Base-by-base conservation (phyloP, 768 basidiomycete species). In the Amanita inopinata region DNA sequence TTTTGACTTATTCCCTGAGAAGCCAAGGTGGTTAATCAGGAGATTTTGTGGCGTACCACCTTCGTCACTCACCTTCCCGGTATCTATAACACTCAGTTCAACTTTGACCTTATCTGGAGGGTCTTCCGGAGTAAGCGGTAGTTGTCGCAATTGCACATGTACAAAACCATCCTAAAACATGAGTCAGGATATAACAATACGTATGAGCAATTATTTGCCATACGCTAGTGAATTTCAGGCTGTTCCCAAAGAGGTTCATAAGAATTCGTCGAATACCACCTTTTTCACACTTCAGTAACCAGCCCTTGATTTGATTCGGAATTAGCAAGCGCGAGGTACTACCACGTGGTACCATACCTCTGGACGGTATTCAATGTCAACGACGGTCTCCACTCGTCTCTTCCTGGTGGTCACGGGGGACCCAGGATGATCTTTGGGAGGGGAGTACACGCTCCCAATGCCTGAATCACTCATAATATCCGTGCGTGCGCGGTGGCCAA, bases 181-280 rank as follows among this genome's bases (percentile, higher is more conserved):
- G 19, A 17, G 20, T 30, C n/a, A n/a, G n/a, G 40, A 43, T 12
- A 42, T 36, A 33, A 46, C 24, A 32, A 32, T 12, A 31, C 40
- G 22, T 12, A 38, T 25, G 24, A 18, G 6, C 15, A 15, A 46
- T 33, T 24, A 20, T 33, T 28, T 34, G 9, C 60, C 78, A 22
- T 53, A 87, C 88, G 33, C 74, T 69, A 22, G 91, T 94, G 59
- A 96, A 96, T 60, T 97, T 94, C 40, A 93, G 64, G 52, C 88
- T 89, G 59, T 94, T 96, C 11, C 91, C 89, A 51, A 96, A 89
- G 27, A 97, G 61, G 56, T 97, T 97, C 89, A 96, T 94, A 47
- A 96, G 59, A 9, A 96, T 80, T 19, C 93, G 75, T 22, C 93
- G 77, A 48, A 96, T 81, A 10, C 93, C 93, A 22, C 89, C 92